Conservation (phyloP, 2,329 filamentous ascomycete genomes). For the Penicillium sp. region DNA sequence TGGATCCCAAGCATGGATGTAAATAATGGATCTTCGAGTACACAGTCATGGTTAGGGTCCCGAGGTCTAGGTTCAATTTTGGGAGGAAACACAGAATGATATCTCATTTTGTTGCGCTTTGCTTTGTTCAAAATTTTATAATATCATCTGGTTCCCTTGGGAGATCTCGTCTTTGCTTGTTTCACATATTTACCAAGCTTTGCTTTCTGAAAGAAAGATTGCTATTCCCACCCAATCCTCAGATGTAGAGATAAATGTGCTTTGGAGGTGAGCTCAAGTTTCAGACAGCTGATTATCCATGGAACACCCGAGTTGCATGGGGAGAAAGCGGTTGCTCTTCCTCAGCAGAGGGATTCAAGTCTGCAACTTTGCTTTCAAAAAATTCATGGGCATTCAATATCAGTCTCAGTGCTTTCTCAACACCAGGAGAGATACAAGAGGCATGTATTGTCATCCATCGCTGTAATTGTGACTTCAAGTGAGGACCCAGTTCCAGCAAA, state of each 20-base stretch:
- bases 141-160: too few species aligned
- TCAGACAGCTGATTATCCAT: not conserved
- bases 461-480: not conserved
- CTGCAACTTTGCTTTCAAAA: constrained; percentile 4
- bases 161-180: too few species aligned
- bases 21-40: too few species aligned
- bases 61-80: too few species aligned
- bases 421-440: constrained; percentile 4
- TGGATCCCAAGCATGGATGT: too few species aligned
- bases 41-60: too few species aligned
- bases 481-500: constrained; percentile 7
- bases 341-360: not conserved
- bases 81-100: too few species aligned
- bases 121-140: too few species aligned
- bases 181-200: not conserved
- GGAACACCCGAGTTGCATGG: not conserved
- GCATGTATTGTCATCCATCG: constrained; percentile 8
- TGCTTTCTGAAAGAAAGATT: too few species aligned
- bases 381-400: constrained; percentile 10
- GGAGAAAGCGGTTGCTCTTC: not conserved
- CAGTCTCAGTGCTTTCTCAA: constrained; percentile 5
- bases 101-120: too few species aligned
- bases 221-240: too few species aligned
- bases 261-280: not conserved
- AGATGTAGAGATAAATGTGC: not conserved